These are phyloP conservation scores for Arthrobotrys musiformis DNA, from an alignment of 2,329 filamentous ascomycete species.

Conservation along the genomic window DNA sequence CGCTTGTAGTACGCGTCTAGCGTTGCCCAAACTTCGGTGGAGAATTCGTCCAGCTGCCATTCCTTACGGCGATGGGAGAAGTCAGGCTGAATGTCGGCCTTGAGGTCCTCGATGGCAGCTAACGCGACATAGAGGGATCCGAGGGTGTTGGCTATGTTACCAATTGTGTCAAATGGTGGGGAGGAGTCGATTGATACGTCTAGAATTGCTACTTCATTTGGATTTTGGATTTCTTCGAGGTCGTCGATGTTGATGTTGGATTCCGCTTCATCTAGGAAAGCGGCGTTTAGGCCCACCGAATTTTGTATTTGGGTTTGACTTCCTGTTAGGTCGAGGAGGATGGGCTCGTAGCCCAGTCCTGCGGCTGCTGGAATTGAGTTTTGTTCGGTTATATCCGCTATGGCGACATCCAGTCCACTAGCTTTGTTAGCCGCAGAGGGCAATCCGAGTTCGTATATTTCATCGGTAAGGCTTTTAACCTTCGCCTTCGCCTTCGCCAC, in stretches of 20 bases:
- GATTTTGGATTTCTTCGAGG: background rate
- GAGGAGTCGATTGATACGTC: background rate
- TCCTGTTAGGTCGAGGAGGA: background rate
- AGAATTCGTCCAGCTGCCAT: conserved; percentile 4
- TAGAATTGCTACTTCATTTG: background rate
- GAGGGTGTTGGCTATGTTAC: background rate
- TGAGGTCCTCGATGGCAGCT: background rate
- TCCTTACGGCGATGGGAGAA: background rate
- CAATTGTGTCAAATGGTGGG: background rate
- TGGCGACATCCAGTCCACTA: background rate
- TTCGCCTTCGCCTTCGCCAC: background rate
- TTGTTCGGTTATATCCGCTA: background rate
- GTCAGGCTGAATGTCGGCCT: conserved; percentile 6
- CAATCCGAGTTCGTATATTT: background rate
- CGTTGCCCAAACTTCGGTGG: background rate
- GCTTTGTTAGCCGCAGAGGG: background rate
- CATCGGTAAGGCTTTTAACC: background rate
- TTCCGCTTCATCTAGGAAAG: background rate
- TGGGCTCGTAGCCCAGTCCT: background rate
- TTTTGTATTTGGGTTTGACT: background rate
- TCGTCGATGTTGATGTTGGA: too few relatives aligned
- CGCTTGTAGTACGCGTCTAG: background rate
- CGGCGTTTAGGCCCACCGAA: background rate
- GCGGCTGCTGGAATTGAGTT: too few relatives aligned
- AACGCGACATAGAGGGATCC: background rate